Conservation (phyloP, 2,329 filamentous ascomycete species). For the Sarocladium oryzae region DNA sequence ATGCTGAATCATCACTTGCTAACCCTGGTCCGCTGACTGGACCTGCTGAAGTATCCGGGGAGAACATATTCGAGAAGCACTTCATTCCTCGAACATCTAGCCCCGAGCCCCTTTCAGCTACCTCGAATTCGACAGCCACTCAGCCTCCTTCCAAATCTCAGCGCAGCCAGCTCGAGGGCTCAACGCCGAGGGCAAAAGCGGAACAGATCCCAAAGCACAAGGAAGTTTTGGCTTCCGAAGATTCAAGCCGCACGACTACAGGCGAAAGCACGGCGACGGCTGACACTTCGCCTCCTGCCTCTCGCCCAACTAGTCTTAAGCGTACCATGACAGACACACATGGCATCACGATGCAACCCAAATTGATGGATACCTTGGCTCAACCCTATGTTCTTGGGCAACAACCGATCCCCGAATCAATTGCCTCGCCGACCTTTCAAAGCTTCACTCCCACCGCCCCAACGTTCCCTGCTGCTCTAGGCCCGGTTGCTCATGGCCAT, state of each 20-base stretch:
- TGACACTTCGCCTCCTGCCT: slow-evolving; percentile 46
- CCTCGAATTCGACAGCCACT: background rate
- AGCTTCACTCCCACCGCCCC: slow-evolving; percentile 32
- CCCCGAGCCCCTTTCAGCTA: slow-evolving; percentile 30
- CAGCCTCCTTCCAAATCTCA: slow-evolving; percentile 13
- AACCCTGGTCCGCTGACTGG: slow-evolving; percentile 64
- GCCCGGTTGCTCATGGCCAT: slow-evolving; percentile 71
- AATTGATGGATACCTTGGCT: slow-evolving; percentile 76
- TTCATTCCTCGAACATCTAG: slow-evolving; percentile 55
- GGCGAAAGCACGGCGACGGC: slow-evolving; percentile 49
- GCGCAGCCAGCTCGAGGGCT: slow-evolving; percentile 11
- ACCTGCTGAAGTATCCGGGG: slow-evolving; percentile 63
- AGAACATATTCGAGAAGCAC: slow-evolving; percentile 79
- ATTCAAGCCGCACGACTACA: slow-evolving; percentile 47
- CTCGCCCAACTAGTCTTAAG: slow-evolving; percentile 64
- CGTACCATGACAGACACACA: slow-evolving; percentile 82
- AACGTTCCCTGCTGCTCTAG: slow-evolving; percentile 40
- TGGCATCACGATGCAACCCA: slow-evolving; percentile 69
- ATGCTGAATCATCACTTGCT: slow-evolving; percentile 35
- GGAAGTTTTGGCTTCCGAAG: slow-evolving; percentile 32
- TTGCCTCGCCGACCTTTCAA: slow-evolving; percentile 35
- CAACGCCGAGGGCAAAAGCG: slow-evolving; percentile 10
- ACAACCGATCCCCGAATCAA: slow-evolving; percentile 22
- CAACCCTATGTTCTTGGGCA: slow-evolving; percentile 63
- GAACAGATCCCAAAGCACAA: slow-evolving; percentile 14